Base-by-base conservation (phyloP, 129 eudicot species). In the Flaveria brownii region DNA sequence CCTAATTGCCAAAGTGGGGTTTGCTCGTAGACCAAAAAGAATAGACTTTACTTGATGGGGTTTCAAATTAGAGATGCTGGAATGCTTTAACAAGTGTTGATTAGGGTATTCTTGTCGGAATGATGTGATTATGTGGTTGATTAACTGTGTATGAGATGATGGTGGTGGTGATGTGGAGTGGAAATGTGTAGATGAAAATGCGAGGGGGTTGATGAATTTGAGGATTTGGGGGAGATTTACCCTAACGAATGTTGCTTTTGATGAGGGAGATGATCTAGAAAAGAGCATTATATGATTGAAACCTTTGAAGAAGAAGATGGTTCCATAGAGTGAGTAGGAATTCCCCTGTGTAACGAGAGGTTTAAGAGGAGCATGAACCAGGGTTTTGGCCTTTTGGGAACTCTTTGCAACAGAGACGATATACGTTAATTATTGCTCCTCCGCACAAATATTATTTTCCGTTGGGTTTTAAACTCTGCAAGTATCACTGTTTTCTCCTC, bases 1-100 rank as follows among this genome's bases (percentile, higher is more conserved):
- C 79, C 80, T 83, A 49, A 87, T 62, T 56, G 90, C 96, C 51
- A 88, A 85, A 73, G 9, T 61, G 82, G 96, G 92, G 71, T 80
- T 87, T 41, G 87, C 68, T 20, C 88, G 82, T 75, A 87, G 84
- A 64, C 64, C 78, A 70, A 71, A 85, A 65, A 87, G 83, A 81
- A 85, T 73, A 2, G 82, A 72, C 33, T 82, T 82, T 22, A 85
- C 78, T 45, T 84, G 81, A 72, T 64, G 73, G 54, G 87, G 71
- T 47, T 74, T 74, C 6, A 90, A 28, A 16, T 80, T 68, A 42
- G 82, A 68, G 78, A 79, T 66, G 2, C 36, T 9, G 7, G 78
- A 47, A 72, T 75, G 82, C 80, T 85, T 82, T 56, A 87, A 16
- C 43, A 80, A 9, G 63, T 80, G 84, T 30, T 76, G 82, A 7